phyloP scores from a whole-genome alignment of 495 filamentous ascomycete species.

The Tuber brumale region DNA sequence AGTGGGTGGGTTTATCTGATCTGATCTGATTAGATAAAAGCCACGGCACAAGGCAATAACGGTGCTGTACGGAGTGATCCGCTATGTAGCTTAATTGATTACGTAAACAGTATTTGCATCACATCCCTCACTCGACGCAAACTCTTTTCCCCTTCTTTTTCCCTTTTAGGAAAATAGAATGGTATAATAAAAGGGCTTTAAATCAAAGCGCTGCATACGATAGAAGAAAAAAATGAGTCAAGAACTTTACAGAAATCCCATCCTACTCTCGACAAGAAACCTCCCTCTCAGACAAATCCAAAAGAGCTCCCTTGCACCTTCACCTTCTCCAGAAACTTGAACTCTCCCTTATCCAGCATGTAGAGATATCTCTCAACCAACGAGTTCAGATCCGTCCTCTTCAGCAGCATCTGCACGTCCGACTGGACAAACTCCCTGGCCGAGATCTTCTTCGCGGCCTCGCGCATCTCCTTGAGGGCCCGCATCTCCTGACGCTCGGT shows the following conservation, averaged over 20 bases:
- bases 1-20: neutral
- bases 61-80: too few relatives aligned
- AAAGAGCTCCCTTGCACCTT: neutral
- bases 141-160: neutral
- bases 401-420: neutral
- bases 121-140: neutral
- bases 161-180: neutral
- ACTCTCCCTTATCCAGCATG: neutral
- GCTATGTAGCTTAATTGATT: neutral
- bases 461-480: neutral
- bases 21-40: neutral
- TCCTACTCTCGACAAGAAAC: neutral
- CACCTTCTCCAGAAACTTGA: neutral
- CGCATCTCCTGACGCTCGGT: neutral
- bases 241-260: neutral
- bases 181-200: neutral
- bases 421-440: neutral
- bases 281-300: neutral
- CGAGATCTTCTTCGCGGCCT: neutral
- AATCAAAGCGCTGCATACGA: neutral
- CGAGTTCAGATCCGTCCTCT: neutral
- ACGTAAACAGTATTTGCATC: neutral
- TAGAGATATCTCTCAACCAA: neutral
- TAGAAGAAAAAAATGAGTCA: neutral
- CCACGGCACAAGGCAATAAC: neutral